Percentiles rank a stretch among this genome's conserved stretches.
These are phyloP conservation scores for Yamadazyma ubonensis DNA, from an alignment of 805 yeast species.

Conservation along the genomic window DNA sequence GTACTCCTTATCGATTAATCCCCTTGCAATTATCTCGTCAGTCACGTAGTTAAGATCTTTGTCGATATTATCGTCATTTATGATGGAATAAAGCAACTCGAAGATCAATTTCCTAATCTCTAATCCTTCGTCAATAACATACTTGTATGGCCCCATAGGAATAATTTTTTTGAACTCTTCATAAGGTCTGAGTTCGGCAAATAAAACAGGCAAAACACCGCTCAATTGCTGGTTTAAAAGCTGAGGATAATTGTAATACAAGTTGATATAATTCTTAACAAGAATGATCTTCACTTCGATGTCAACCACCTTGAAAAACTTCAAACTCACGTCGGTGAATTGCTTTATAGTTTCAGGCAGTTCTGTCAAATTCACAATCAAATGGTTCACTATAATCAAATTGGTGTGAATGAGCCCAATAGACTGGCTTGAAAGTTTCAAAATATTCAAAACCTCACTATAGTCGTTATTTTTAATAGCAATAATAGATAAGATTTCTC, in stretches of 20 bases:
- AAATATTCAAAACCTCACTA: conserved; percentile 15
- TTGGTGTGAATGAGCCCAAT: conserved; percentile 26
- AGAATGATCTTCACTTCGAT: conserved; percentile 46
- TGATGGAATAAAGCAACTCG: conserved; percentile 62
- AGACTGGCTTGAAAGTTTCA: conserved; percentile 14
- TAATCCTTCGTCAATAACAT: conserved; percentile 74
- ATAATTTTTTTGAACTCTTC: conserved; percentile 60
- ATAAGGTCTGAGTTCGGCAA: conserved; percentile 53
- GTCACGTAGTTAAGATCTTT: conserved; percentile 36
- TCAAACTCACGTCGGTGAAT: conserved; percentile 15
- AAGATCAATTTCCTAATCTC: conserved; percentile 70
- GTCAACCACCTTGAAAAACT: conserved; percentile 30
- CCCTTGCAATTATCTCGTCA: conserved; percentile 43
- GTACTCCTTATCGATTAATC: conserved; percentile 61
- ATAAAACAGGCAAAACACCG: conserved; percentile 45
- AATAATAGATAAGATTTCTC: conserved; percentile 35
- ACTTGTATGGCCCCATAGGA: conserved; percentile 86
- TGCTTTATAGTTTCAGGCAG: conserved; percentile 11
- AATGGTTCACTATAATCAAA: conserved; percentile 34
- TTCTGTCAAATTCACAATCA: conserved; percentile 7
- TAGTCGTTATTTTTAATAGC: conserved; percentile 18
- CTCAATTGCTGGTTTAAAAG: conserved; percentile 19
- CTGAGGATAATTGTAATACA: conserved; percentile 12
- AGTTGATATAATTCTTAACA: conserved; percentile 15
- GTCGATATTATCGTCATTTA: conserved; percentile 24